Evolutionary conservation across 2,329 filamentous ascomycete genomes (phyloP), one percentile per base, ranked within the genome.

Genomic region (Aspergillus sp.): DNA sequence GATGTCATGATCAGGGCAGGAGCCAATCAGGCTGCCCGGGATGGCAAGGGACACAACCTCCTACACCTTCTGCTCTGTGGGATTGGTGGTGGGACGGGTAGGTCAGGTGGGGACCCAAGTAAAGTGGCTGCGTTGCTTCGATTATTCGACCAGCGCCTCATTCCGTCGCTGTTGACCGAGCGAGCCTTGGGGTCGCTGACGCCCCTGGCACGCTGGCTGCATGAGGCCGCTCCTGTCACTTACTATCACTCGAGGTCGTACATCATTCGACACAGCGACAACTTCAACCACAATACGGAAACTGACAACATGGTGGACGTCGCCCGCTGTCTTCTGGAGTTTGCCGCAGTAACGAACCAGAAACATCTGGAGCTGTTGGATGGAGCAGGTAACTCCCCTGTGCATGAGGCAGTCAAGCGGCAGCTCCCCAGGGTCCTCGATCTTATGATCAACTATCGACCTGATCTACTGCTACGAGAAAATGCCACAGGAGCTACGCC

Each of bases 401-500:
- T 77, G 9, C 77, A 79, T 55, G 55, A 63, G 2, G 65, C 64
- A 1, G 64, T 75, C 20, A 66, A 65, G 23, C 49, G 72, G 5
- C 79, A 83, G 34, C 72, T 86, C 1, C 77, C 79, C 13, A 74
- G 84, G 59, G 77, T 89, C 23, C 85, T 88, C 3, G 51, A 62
- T 14, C 14, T 61, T 10, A 64, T 73, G 38, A 70, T 91, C 10
- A 72, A 81, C 9, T 74, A 74, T 58, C 77, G 81, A 16, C 82
- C 86, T 0, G 76, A 78, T 21, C 75, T 91, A 1, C 72, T 91
- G 0, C 79, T 82, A 59, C 81, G 85, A 19, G 90, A 94, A 67
- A 92, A 92, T 59, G 83, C 88, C 0, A 88, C 88, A 0, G 90
- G 90, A 1, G 80, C 82, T 14, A 94, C 89, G 0, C 87, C 89